Evolutionary conservation across 306 rosid genomes (phyloP).

Genomic region (Arachis hypogaea): DNA sequence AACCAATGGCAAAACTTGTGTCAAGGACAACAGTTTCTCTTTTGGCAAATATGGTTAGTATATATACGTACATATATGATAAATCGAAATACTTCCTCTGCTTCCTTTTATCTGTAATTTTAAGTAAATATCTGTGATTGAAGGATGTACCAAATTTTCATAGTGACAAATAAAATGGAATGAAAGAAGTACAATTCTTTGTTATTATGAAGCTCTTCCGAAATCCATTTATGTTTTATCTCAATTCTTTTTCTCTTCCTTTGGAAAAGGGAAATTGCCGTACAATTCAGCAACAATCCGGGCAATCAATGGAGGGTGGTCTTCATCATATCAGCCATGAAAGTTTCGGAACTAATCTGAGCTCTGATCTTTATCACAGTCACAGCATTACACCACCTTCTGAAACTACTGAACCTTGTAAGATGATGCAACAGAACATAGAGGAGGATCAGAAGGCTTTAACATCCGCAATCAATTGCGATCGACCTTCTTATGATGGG

Average conservation of each 20-base stretch:
- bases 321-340: constrained; percentile 53
- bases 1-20: constrained; percentile 84
- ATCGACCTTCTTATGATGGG: constrained; percentile 88
- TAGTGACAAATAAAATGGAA: too few species aligned
- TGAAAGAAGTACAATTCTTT: neutral
- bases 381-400: constrained; percentile 46
- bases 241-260: constrained; percentile 7
- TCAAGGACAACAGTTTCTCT: constrained; percentile 83
- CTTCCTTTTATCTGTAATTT: too few species aligned
- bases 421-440: constrained; percentile 46
- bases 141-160: too few species aligned
- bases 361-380: constrained; percentile 49
- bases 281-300: constrained; percentile 51
- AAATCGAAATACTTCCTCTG: too few species aligned
- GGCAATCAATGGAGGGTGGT: constrained; percentile 43
- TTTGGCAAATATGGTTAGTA: constrained; percentile 81
- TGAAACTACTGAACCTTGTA: constrained; percentile 49
- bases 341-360: constrained; percentile 44
- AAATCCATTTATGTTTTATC: neutral
- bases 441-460: constrained; percentile 63
- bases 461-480: constrained; percentile 52
- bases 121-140: too few species aligned
- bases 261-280: constrained; percentile 70
- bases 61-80: neutral
- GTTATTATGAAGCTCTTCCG: neutral